phyloP scores from a whole-genome alignment of 1,139 yeast genomes.

The Williopsis jadinii region DNA sequence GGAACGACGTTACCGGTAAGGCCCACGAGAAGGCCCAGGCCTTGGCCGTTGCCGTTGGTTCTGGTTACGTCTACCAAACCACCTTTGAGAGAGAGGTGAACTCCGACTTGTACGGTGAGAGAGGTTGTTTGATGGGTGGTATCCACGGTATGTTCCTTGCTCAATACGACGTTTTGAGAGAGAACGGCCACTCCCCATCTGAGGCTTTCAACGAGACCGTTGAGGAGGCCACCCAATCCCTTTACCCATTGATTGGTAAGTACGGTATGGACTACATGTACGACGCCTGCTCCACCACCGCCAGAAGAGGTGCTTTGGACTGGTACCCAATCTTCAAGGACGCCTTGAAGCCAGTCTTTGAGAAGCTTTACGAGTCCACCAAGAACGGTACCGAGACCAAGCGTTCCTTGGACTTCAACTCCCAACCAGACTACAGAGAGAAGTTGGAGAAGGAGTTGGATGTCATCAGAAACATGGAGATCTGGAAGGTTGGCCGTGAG shows the following conservation, averaged over 20 bases:
- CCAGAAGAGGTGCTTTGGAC: slow-evolving; percentile 99
- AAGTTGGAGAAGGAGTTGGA: slow-evolving; percentile 90
- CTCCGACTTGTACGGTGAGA: slow-evolving; percentile 99
- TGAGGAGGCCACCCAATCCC: slow-evolving; percentile 99
- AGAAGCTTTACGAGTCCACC: slow-evolving; percentile 91
- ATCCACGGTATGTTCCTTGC: slow-evolving; percentile 99
- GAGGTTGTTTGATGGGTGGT: slow-evolving; percentile 99
- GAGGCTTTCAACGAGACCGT: slow-evolving; percentile 99
- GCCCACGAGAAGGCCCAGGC: slow-evolving; percentile 99
- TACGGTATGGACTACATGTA: slow-evolving; percentile 99
- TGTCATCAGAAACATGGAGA: slow-evolving; percentile 93
- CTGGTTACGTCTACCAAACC: slow-evolving; percentile 99
- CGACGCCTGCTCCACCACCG: slow-evolving; percentile 99
- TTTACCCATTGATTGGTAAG: slow-evolving; percentile 97
- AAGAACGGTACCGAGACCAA: slow-evolving; percentile 95
- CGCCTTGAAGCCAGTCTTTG: slow-evolving; percentile 97
- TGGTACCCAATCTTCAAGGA: slow-evolving; percentile 99
- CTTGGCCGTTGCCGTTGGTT: slow-evolving; percentile 97
- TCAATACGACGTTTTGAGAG: slow-evolving; percentile 99
- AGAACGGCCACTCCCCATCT: slow-evolving; percentile 98
- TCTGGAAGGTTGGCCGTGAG: slow-evolving; percentile 99
- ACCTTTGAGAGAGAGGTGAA: slow-evolving; percentile 98
- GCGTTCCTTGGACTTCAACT: slow-evolving; percentile 97
- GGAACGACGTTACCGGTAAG: slow-evolving; percentile 98
- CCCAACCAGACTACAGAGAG: slow-evolving; percentile 95